These are phyloP conservation scores for Alternaria triticimaculans DNA, from an alignment of 2,329 filamentous ascomycete genomes.

Conservation along the genomic window DNA sequence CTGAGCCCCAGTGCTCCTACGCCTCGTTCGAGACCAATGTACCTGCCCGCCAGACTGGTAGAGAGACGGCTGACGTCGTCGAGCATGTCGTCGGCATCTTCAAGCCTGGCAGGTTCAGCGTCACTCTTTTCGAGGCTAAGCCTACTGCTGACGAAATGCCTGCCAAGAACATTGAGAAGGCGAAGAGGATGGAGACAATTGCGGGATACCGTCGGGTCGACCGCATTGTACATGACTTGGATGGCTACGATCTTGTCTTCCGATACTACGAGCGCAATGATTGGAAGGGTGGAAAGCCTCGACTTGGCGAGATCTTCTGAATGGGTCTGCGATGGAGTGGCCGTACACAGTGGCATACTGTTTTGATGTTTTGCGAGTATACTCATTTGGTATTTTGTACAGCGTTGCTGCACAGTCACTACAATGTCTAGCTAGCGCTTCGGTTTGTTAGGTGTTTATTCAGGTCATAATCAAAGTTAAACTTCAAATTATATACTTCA, in stretches of 20 bases:
- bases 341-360: not conserved
- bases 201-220: constrained; percentile 88
- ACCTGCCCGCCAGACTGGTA: constrained; percentile 83
- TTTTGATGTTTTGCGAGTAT: not conserved
- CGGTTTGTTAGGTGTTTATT: not conserved
- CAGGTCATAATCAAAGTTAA: not conserved
- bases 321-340: not conserved
- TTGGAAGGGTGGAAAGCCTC: constrained; percentile 71
- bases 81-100: constrained; percentile 96
- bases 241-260: constrained; percentile 96
- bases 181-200: constrained; percentile 73
- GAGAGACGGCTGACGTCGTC: constrained; percentile 88
- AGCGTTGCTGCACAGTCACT: constrained; percentile 10
- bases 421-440: not conserved
- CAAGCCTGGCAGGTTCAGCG: constrained; percentile 95
- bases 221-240: constrained; percentile 94
- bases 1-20: constrained; percentile 95
- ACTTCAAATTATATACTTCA: not conserved
- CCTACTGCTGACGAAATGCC: constrained; percentile 53
- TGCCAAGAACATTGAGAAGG: constrained; percentile 48
- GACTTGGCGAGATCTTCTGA: constrained; percentile 61
- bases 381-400: not conserved
- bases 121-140: constrained; percentile 95
- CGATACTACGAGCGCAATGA: constrained; percentile 93
- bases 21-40: constrained; percentile 99